phyloP scores from a whole-genome alignment of 2,329 filamentous ascomycete species.

The Hymenoscyphus scutula region DNA sequence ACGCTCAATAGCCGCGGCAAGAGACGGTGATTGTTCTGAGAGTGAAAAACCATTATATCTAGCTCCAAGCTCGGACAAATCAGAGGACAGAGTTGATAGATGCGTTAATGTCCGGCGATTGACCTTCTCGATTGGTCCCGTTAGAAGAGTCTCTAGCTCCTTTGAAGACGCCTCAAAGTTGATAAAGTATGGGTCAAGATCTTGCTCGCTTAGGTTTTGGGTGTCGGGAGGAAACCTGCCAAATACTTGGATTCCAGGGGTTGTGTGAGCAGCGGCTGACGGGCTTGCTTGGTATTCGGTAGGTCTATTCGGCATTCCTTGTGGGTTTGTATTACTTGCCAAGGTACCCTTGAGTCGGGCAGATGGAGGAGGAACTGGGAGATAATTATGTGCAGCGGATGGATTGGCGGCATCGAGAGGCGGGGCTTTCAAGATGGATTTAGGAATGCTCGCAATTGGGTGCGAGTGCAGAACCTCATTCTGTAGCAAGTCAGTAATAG shows the following conservation, averaged over 20 bases:
- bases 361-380: slow-evolving; percentile 81
- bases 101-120: slow-evolving; percentile 88
- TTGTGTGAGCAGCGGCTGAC: slow-evolving; percentile 54
- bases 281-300: slow-evolving; percentile 47
- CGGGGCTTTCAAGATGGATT: slow-evolving; percentile 92
- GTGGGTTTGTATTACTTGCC: slow-evolving; percentile 42
- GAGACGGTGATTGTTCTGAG: slow-evolving; percentile 83
- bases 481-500: slow-evolving; percentile 46
- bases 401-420: slow-evolving; percentile 93
- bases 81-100: slow-evolving; percentile 76
- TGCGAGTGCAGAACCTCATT: slow-evolving; percentile 93
- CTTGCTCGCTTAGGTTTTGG: slow-evolving; percentile 76
- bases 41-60: slow-evolving; percentile 95
- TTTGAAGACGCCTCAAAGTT: slow-evolving; percentile 90
- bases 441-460: slow-evolving; percentile 86
- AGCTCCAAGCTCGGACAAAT: slow-evolving; percentile 91
- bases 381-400: slow-evolving; percentile 77
- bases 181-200: slow-evolving; percentile 93
- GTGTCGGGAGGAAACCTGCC: slow-evolving; percentile 80
- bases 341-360: slow-evolving; percentile 70
- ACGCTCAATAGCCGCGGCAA: slow-evolving; percentile 90
- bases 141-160: slow-evolving; percentile 82
- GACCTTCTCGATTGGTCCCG: slow-evolving; percentile 94
- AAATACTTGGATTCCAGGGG: slow-evolving; percentile 61
- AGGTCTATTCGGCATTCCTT: slow-evolving; percentile 55